Evolutionary conservation across 1,284 basidiomycete genomes (phyloP).

Genomic region (Malassezia furfur): DNA sequence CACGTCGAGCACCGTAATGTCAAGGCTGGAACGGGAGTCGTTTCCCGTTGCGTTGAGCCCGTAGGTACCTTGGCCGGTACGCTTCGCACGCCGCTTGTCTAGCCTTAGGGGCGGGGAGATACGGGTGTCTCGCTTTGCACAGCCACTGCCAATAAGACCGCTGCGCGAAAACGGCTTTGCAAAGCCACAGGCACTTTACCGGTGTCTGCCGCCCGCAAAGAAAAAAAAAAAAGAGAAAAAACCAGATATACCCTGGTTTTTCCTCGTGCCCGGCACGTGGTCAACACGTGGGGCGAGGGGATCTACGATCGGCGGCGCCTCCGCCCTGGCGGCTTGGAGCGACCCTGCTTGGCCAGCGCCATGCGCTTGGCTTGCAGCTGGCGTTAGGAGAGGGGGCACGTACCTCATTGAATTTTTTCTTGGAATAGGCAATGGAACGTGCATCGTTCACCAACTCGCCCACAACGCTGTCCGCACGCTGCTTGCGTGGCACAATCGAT

Average conservation of each 20-base stretch:
- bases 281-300: neutral
- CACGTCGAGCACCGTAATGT: neutral
- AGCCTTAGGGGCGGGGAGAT: constrained; percentile 3
- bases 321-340: neutral
- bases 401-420: constrained; percentile 82
- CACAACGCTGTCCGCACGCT: constrained; percentile 70
- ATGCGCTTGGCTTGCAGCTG: constrained; percentile 16
- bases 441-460: constrained; percentile 81
- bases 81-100: neutral
- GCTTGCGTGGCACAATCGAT: constrained; percentile 60
- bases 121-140: neutral
- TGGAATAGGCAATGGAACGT: constrained; percentile 74
- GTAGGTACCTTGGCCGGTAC: neutral
- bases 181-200: neutral
- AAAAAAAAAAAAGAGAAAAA: constrained; percentile 6
- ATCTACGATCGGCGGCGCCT: constrained; percentile 5
- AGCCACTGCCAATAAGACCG: constrained; percentile 1
- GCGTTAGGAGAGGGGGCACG: neutral
- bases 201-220: neutral
- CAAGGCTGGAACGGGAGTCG: neutral
- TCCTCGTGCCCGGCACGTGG: neutral
- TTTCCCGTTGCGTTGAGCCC: neutral
- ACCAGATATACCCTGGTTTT: neutral
- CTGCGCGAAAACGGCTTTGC: neutral
- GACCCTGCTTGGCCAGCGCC: neutral